A percentile compares a stretch with the other conserved stretches of the same genome.
Conservation (phyloP, 768 basidiomycete species). For the Asterophora parasitica region DNA sequence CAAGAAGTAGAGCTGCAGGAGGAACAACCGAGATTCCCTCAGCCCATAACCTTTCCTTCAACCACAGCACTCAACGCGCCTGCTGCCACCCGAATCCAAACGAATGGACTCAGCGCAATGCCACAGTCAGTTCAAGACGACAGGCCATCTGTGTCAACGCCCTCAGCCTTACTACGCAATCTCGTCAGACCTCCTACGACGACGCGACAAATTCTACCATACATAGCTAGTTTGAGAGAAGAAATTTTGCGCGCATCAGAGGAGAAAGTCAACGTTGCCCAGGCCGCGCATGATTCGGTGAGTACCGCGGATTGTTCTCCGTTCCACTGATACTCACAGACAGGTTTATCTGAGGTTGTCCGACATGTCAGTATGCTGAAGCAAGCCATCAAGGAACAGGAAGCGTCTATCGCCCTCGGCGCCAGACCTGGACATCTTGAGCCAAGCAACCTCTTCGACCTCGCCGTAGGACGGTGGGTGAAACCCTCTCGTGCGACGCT, state of each 20-base stretch:
- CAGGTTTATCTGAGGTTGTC: slow-evolving; percentile 50
- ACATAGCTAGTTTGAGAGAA: slow-evolving; percentile 56
- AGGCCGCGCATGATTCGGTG: slow-evolving; percentile 67
- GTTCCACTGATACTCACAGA: slow-evolving; percentile 2
- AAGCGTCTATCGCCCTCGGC: slow-evolving; percentile 36
- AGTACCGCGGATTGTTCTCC: slow-evolving; percentile 17
- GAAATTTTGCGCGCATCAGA: slow-evolving; percentile 60
- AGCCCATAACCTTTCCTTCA: background rate
- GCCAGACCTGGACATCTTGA: slow-evolving; percentile 29
- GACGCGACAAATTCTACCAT: slow-evolving; percentile 48
- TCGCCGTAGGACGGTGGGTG: slow-evolving; percentile 51
- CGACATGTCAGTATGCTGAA: slow-evolving; percentile 77
- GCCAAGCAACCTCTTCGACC: slow-evolving; percentile 56
- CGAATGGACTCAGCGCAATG: background rate
- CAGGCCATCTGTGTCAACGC: slow-evolving; percentile 6
- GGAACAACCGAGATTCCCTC: background rate
- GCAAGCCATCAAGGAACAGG: slow-evolving; percentile 50
- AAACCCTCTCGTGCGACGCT: slow-evolving; percentile 38
- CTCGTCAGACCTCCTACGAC: slow-evolving; percentile 27
- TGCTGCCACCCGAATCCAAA: background rate
- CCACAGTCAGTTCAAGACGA: background rate
- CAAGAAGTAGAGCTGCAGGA: background rate
- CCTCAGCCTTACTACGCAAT: slow-evolving; percentile 21
- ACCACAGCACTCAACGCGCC: background rate
- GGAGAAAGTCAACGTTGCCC: slow-evolving; percentile 75